phyloP scores from a whole-genome alignment of 2,329 filamentous ascomycete genomes.

The Sporothrix luriei region DNA sequence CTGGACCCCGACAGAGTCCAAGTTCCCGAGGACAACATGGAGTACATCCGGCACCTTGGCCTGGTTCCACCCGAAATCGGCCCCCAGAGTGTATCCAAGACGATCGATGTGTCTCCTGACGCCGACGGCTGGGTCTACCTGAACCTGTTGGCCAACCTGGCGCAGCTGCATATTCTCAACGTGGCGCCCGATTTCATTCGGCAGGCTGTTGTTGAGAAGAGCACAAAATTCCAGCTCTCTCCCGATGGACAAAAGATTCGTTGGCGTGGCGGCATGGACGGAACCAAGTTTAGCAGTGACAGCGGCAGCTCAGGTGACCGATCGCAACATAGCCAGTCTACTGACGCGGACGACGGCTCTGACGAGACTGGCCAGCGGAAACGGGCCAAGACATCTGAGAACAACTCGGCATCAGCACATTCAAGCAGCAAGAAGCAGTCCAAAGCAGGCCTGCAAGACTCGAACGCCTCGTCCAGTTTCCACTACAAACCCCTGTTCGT shows the following conservation, averaged over 20 bases:
- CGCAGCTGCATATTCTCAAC: conserved; percentile 82
- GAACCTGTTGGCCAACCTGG: conserved; percentile 77
- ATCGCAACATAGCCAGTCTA: conserved; percentile 52
- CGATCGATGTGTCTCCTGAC: conserved; percentile 59
- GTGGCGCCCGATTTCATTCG: conserved; percentile 78
- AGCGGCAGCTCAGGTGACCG: conserved; percentile 55
- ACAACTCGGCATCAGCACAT: conserved; percentile 43
- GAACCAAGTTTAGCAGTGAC: conserved; percentile 68
- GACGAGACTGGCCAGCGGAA: conserved; percentile 51
- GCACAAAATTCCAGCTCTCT: conserved; percentile 75
- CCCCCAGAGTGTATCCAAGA: conserved; percentile 46
- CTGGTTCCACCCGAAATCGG: conserved; percentile 62
- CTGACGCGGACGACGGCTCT: conserved; percentile 52
- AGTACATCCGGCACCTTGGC: conserved; percentile 75
- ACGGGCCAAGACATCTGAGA: conserved; percentile 49
- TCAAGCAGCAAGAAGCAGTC: conserved; percentile 46
- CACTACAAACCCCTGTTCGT: conserved; percentile 67
- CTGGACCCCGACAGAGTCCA: conserved; percentile 78
- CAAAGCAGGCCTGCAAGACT: conserved; percentile 47
- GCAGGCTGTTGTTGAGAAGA: conserved; percentile 68
- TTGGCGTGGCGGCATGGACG: conserved; percentile 71
- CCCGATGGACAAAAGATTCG: conserved; percentile 75
- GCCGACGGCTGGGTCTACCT: conserved; percentile 79
- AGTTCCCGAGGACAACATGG: conserved; percentile 73
- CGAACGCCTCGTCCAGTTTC: conserved; percentile 53